These are phyloP conservation scores for Vaccinium corymbosum DNA, from an alignment of 148 eudicot genomes.

Conservation along the genomic window DNA sequence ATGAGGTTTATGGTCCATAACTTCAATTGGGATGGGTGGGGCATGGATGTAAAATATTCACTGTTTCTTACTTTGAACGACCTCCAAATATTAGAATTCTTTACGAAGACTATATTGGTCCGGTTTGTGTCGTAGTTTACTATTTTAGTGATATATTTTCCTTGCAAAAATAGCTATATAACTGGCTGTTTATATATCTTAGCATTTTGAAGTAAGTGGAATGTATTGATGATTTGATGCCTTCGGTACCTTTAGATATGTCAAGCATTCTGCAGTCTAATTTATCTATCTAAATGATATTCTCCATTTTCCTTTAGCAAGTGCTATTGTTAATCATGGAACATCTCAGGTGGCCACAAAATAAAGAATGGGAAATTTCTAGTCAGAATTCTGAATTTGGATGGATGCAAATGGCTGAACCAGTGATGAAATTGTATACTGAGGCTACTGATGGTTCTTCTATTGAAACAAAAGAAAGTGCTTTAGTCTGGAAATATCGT, in stretches of 20 bases:
- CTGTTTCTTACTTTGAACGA: background rate
- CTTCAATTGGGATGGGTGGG: background rate
- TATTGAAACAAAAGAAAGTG: constrained; percentile 48
- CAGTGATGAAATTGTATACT: constrained; percentile 46
- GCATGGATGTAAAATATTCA: background rate
- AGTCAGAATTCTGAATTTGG: constrained; percentile 34
- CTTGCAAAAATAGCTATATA: background rate
- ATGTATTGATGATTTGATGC: background rate
- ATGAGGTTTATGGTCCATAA: background rate
- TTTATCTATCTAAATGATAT: background rate
- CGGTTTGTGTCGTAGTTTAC: background rate
- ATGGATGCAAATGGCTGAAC: constrained; percentile 52
- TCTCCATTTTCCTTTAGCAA: background rate
- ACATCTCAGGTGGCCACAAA: constrained; percentile 31
- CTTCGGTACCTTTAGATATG: background rate
- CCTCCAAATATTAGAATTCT: background rate
- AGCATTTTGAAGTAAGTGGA: background rate
- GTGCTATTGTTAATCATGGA: background rate
- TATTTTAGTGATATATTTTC: background rate
- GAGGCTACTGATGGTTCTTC: constrained; percentile 53
- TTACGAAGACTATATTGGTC: background rate
- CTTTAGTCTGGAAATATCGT: constrained; percentile 47
- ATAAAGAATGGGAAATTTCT: constrained; percentile 33
- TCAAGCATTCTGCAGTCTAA: background rate
- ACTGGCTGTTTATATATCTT: background rate